Evolutionary conservation across 345 rosid species (phyloP), one percentile per base, ranked within the genome.

Genomic region (Linum usitatissimum): DNA sequence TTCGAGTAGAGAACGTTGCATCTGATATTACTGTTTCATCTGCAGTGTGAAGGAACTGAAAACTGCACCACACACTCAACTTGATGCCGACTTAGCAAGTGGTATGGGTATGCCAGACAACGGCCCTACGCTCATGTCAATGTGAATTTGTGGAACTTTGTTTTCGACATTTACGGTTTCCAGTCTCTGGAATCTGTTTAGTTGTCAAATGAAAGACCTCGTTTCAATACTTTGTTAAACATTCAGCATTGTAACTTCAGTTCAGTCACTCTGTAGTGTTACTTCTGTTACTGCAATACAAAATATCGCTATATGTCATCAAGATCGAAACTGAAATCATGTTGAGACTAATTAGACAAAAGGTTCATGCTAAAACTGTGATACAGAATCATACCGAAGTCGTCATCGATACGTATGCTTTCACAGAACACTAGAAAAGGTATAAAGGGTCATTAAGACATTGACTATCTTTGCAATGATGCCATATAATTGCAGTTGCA

Each of bases 21-120:
- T 63, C 40, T 68, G 66, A 64, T 36, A 1, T 61, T 34, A 19
- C 38, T 59, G 42, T 63, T 57, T 58, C 38, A 34, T 66, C 60
- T 79, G 78, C 81, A 89, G 98, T 23, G 67, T 83, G 69, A 92
- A 89, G 84, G 75, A 67, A 54, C 79, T 92, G 97, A 65, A 62
- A 20, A 93, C 81, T 30, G 91, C 91, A 17, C 98, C 98, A 10
- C 97, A 92, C 66, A 75, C 93, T 9, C 97, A 92, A 71, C 91
- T 92, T 4, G 95, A 92, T 73, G 97, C 98, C 7, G 97, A 90
- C 15, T 80, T 87, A 67, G 97, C 99, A 8, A 90, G 74, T 63
- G 99, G 97, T 73, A 90, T 84, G 99, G 99, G 97, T 30, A 83
- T 78, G 86, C 99, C 99, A 0, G 96, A 93, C 65, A 87, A 87